Conservation (phyloP, 306 rosid genomes). For the Casuarina cunninghamiana region DNA sequence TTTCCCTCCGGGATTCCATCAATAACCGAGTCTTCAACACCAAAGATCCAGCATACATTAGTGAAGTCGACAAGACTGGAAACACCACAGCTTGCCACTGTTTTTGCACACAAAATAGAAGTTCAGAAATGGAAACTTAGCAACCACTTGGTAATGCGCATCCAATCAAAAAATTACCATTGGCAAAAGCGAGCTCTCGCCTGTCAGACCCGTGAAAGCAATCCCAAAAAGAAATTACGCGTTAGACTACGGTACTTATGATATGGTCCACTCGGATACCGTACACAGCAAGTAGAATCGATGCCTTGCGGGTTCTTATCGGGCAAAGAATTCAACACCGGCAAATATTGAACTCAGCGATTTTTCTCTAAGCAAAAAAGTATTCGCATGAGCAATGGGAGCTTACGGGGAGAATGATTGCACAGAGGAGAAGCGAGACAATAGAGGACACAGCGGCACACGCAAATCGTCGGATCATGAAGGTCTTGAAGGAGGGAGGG, state of each 20-base stretch:
- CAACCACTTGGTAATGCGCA: conserved; percentile 41
- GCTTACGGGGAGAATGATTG: conserved; percentile 69
- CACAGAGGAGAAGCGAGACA: conserved; percentile 51
- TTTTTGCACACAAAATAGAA: conserved; percentile 66
- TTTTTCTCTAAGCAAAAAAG: no score
- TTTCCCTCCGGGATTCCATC: conserved; percentile 53
- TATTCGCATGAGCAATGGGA: background rate
- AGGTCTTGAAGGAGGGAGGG: conserved; percentile 58
- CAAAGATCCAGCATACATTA: conserved; percentile 81
- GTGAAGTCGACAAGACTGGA: conserved; percentile 78
- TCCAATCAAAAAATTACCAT: conserved; percentile 44
- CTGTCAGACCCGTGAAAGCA: background rate
- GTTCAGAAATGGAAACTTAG: conserved; percentile 60
- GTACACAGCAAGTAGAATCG: conserved; percentile 47
- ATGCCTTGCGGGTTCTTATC: conserved; percentile 47
- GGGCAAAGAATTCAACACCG: conserved; percentile 33
- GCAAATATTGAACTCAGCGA: background rate
- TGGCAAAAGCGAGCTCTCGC: conserved; percentile 13
- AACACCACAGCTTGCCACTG: conserved; percentile 91
- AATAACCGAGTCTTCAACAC: conserved; percentile 53
- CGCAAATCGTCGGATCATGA: conserved; percentile 70
- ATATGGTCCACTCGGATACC: conserved; percentile 77
- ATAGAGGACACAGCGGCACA: conserved; percentile 68
- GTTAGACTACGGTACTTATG: conserved; percentile 49
- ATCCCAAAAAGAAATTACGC: background rate